A percentile compares a stretch with the other conserved stretches of the same genome.
phyloP scores from a whole-genome alignment of 352 stramenopile species.

The Phytophthora capsici region DNA sequence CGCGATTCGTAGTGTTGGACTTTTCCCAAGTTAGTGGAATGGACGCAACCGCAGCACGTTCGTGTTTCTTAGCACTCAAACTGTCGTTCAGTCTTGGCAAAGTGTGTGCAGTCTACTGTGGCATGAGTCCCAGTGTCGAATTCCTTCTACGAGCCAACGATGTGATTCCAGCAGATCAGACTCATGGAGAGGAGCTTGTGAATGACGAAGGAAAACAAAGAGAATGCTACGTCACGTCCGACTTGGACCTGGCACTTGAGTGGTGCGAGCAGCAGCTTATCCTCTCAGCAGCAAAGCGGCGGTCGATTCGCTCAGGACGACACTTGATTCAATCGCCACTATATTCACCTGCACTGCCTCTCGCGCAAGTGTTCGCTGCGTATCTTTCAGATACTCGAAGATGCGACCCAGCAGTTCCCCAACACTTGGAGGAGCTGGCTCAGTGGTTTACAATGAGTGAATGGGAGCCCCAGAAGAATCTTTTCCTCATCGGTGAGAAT shows the following conservation, averaged over 20 bases:
- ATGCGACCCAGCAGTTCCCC: slow-evolving; percentile 12
- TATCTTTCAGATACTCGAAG: slow-evolving; percentile 43
- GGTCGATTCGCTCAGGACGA: slow-evolving; percentile 45
- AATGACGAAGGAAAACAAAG: slow-evolving; percentile 6
- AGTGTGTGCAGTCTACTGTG: slow-evolving; percentile 67
- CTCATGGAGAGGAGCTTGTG: slow-evolving; percentile 8
- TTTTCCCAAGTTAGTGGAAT: slow-evolving; percentile 82
- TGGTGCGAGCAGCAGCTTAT: slow-evolving; percentile 77
- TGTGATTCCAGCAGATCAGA: slow-evolving; percentile 30
- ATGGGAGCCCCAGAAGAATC: slow-evolving; percentile 34
- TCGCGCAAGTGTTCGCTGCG: slow-evolving; percentile 50
- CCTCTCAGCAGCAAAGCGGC: slow-evolving; percentile 41
- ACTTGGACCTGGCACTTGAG: slow-evolving; percentile 62
- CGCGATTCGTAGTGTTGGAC: slow-evolving; percentile 77
- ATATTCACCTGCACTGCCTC: slow-evolving; percentile 35
- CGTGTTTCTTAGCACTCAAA: slow-evolving; percentile 75
- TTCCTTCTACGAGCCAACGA: slow-evolving; percentile 67
- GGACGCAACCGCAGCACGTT: slow-evolving; percentile 76
- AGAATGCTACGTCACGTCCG: slow-evolving; percentile 47
- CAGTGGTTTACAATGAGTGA: slow-evolving; percentile 42
- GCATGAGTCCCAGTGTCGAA: slow-evolving; percentile 62
- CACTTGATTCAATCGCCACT: slow-evolving; percentile 32
- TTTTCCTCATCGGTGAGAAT: slow-evolving; percentile 53
- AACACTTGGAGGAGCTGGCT: slow-evolving; percentile 42
- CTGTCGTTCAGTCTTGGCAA: slow-evolving; percentile 57